A percentile compares a stretch with the other conserved stretches of the same genome.
phyloP scores from a whole-genome alignment of 2,329 filamentous ascomycete genomes.

The Colletotrichum spaethianum region DNA sequence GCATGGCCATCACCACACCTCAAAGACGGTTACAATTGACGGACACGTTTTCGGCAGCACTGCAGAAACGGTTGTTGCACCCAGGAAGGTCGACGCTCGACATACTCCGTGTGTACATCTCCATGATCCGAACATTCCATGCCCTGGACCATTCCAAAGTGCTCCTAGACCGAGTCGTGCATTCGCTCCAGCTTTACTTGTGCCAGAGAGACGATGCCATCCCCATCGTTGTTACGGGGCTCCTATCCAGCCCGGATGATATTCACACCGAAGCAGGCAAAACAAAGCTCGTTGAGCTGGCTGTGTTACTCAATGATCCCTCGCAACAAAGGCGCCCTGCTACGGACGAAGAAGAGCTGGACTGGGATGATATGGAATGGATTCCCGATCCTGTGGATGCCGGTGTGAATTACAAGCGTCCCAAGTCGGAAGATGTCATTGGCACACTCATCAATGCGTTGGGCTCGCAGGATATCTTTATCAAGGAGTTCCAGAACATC shows the following conservation, averaged over 20 bases:
- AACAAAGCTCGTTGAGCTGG: slow-evolving; percentile 76
- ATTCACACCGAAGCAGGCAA: slow-evolving; percentile 55
- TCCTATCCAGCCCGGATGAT: slow-evolving; percentile 74
- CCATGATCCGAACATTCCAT: slow-evolving; percentile 83
- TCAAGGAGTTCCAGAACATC: slow-evolving; percentile 92
- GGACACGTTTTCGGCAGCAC: slow-evolving; percentile 74
- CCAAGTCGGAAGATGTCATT: slow-evolving; percentile 91
- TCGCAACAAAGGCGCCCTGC: slow-evolving; percentile 67
- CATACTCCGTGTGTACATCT: slow-evolving; percentile 83
- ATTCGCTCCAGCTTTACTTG: slow-evolving; percentile 81
- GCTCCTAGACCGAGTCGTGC: slow-evolving; percentile 80
- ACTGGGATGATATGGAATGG: slow-evolving; percentile 96
- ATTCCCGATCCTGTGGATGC: slow-evolving; percentile 93
- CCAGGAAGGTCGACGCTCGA: slow-evolving; percentile 82
- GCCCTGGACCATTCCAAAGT: slow-evolving; percentile 84
- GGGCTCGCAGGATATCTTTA: slow-evolving; percentile 91
- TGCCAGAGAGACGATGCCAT: slow-evolving; percentile 84
- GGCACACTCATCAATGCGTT: slow-evolving; percentile 90
- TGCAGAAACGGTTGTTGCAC: slow-evolving; percentile 79
- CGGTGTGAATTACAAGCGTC: slow-evolving; percentile 90
- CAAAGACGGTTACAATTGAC: slow-evolving; percentile 79
- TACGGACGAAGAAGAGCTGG: slow-evolving; percentile 78
- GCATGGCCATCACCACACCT: slow-evolving; percentile 77
- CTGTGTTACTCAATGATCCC: slow-evolving; percentile 74
- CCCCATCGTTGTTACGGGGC: slow-evolving; percentile 81